Conservation (phyloP, 768 basidiomycete species). For the Hirschioporus abietinus region DNA sequence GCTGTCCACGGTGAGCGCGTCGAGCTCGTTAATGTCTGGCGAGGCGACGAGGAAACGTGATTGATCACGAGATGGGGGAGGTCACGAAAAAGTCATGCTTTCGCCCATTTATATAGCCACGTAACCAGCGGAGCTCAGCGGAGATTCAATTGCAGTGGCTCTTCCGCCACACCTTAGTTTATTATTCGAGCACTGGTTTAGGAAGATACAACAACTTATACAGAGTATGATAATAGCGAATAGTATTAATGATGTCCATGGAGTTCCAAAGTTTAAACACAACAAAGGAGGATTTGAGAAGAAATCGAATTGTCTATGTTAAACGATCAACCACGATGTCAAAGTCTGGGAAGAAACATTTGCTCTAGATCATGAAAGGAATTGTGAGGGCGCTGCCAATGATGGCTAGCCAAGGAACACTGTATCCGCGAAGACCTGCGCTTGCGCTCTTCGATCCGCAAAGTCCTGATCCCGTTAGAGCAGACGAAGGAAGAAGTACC, state of each 20-base stretch:
- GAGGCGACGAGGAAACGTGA: not conserved
- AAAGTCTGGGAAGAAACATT: not conserved
- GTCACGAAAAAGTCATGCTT: not conserved
- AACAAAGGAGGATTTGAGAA: too few species aligned
- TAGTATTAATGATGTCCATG: not conserved
- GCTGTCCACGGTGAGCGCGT: not conserved
- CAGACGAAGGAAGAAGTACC: not conserved
- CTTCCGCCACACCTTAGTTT: not conserved
- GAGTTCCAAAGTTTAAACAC: not conserved
- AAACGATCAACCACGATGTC: too few species aligned
- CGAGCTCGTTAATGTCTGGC: not conserved
- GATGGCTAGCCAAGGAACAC: not conserved
- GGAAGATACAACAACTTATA: too few species aligned
- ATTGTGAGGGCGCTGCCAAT: not conserved
- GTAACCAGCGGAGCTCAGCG: not conserved
- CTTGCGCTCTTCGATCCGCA: slow-evolving; percentile 1
- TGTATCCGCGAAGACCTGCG: not conserved
- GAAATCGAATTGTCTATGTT: not conserved
- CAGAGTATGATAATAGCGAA: not conserved
- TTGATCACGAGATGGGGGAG: not conserved
- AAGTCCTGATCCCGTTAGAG: not conserved
- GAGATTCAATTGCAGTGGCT: not conserved
- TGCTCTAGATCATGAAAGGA: not conserved
- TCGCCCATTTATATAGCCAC: not conserved
- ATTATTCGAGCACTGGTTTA: not conserved